Evolutionary conservation across 345 rosid genomes (phyloP), one percentile per base, ranked within the genome.

Genomic region (Cardamine occulta): DNA sequence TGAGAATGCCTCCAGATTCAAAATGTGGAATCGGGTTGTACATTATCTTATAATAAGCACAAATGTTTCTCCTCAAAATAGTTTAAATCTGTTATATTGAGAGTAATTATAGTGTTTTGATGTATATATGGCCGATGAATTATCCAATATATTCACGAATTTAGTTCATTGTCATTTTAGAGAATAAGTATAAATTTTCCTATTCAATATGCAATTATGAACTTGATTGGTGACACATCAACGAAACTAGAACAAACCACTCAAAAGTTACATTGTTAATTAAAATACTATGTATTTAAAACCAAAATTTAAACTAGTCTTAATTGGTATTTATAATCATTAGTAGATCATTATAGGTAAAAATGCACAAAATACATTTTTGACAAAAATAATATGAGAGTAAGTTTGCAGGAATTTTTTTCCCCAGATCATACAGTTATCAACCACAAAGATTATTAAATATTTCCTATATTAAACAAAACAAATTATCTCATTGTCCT

Each of bases 11-110:
- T 35, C 32, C 58, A 35, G 8, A 21, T 21, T 34, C 10, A 67
- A 23, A 14, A 52, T 35, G 35, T 52, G 72, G 60, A 51, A 52
- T 67, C 59, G 14, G 34, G 32, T 34, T 7, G 37, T 67, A 67
- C 21, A 11, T 53, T 23, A 54, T 54, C 37, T 34, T 53, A 8
- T 35, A 21, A 15, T 6, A 63, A 44, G 48, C 45, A 66, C 52
- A 31, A 14, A 66, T 21, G 45, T 11, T 29, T 66, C 44, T 65
- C 40, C 39, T 40, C 31, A 39, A 17, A 17, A 17, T 40, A 40
- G 3, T 32, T 8, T n/a, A 32, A 32, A 32, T 17, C n/a, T 8
- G 17, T 10, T 29, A 23, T 61, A 61, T 14, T 23, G 51, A 62
- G 24, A n/a, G 39, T 21, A 61, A 39, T 23, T 26, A 26, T 32